Conservation (phyloP, 2,329 filamentous ascomycete genomes). For the Apiospora aurea region DNA sequence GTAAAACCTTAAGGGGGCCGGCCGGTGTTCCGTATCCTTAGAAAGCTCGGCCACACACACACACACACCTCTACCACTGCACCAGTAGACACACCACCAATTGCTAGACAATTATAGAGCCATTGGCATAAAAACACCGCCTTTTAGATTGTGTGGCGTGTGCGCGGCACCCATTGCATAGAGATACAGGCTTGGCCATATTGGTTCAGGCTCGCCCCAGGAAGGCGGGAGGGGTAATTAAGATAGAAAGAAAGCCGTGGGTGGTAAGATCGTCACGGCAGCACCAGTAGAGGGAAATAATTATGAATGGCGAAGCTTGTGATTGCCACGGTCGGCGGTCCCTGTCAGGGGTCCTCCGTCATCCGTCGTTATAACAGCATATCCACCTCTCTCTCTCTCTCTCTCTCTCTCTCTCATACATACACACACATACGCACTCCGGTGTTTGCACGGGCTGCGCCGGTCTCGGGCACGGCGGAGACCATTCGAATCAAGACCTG, state of each 20-base stretch:
- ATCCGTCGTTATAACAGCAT: background rate
- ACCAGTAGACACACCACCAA: background rate
- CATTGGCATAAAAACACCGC: background rate
- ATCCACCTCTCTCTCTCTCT: too few species aligned
- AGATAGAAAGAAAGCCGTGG: background rate
- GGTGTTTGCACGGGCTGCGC: background rate
- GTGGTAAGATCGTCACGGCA: background rate
- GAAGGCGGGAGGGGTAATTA: background rate
- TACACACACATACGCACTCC: background rate
- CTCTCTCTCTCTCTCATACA: too few species aligned
- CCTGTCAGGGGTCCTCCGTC: background rate
- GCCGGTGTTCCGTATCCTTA: background rate
- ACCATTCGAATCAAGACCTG: background rate
- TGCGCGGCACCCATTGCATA: background rate
- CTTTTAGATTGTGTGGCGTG: conserved; percentile 20
- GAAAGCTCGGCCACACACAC: background rate
- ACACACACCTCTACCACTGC: background rate
- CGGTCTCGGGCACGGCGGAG: background rate
- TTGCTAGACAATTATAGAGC: background rate
- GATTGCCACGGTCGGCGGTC: background rate
- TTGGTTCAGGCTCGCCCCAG: background rate
- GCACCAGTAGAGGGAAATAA: too few species aligned
- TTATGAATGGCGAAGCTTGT: background rate
- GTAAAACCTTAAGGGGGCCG: background rate
- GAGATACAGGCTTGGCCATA: background rate